phyloP scores from a whole-genome alignment of 2,329 filamentous ascomycete genomes.

The Trichoderma arundinaceum region DNA sequence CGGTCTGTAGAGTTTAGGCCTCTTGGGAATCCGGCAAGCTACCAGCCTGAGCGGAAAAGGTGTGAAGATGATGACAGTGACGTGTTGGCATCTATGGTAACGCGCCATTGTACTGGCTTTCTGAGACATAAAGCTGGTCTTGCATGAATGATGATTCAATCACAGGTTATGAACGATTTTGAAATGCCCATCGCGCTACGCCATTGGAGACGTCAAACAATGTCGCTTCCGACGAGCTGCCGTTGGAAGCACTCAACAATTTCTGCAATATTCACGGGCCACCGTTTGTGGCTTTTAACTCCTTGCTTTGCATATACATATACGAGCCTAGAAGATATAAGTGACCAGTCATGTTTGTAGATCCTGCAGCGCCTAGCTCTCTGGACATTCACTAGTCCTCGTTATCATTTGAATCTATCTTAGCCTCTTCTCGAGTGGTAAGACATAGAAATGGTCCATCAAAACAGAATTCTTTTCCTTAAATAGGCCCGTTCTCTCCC shows the following conservation, averaged over 20 bases:
- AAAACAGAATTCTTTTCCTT: background rate
- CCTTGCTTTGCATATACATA: background rate
- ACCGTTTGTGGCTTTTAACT: background rate
- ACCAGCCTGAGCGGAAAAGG: background rate
- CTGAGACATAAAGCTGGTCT: background rate
- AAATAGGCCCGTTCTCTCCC: conserved; percentile 5
- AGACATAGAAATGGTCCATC: background rate
- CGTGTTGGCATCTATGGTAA: background rate
- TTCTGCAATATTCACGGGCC: background rate
- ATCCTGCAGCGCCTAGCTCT: background rate
- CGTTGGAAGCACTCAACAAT: background rate
- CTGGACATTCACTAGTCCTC: background rate
- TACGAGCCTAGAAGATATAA: background rate
- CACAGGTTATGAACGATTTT: too few relatives aligned
- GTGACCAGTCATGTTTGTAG: conserved; percentile 12
- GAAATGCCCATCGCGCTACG: too few relatives aligned
- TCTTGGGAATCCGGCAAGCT: background rate
- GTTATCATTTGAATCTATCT: background rate
- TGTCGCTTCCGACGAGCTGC: too few relatives aligned
- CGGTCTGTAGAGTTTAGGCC: background rate
- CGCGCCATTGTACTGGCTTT: background rate
- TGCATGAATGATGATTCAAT: too few relatives aligned
- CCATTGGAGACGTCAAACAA: background rate
- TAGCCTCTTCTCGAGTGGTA: background rate
- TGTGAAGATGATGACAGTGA: background rate